Evolutionary conservation across 2,329 filamentous ascomycete genomes (phyloP), one percentile per base, ranked within the genome.

Genomic region (Alternaria alternata): DNA sequence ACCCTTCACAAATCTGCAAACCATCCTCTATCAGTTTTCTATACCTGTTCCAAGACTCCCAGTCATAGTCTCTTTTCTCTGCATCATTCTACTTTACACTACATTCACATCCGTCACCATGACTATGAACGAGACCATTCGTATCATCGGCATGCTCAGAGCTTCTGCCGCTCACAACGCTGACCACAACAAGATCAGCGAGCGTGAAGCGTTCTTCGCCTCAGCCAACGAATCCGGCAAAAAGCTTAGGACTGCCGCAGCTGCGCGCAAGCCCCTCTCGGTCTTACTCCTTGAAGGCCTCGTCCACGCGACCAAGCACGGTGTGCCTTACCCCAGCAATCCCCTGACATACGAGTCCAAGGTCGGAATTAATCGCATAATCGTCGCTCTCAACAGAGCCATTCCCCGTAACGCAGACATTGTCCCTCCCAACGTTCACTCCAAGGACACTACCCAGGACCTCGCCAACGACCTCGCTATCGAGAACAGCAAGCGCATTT

Each of bases 141-240:
- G 68, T 56, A 64, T 73, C 36, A 63, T 70, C 32, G 59, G 26
- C 43, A 62, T 76, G 65, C 64, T 74, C 39, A 65, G 65, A 62
- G 64, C 65, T 52, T 72, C 70, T 57, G 61, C 65, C 41, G 63
- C 65, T 28, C 61, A 68, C 51, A 67, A 55, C 51, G 60, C 66
- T 68, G 55, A 69, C 53, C n/a, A 59, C 53, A 53, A 65, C 54
- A 68, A 74, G 64, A n/a, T 46, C 39, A 49, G 62, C 42, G 44
- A 62, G 12, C 38, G 55, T 41, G 38, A 59, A 46, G 48, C 22
- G 41, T 55, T 59, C 22, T 44, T 59, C 22, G 43, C 30, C 22
- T 22, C 54, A 12, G 22, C 54, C 54, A 52, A 46, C 39, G 39
- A 51, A 14, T 18, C 38, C 9, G 30, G 47, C 39, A 30, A 51